Conservation (phyloP, 2,329 filamentous ascomycete species). For the Pyrenophora graminea region DNA sequence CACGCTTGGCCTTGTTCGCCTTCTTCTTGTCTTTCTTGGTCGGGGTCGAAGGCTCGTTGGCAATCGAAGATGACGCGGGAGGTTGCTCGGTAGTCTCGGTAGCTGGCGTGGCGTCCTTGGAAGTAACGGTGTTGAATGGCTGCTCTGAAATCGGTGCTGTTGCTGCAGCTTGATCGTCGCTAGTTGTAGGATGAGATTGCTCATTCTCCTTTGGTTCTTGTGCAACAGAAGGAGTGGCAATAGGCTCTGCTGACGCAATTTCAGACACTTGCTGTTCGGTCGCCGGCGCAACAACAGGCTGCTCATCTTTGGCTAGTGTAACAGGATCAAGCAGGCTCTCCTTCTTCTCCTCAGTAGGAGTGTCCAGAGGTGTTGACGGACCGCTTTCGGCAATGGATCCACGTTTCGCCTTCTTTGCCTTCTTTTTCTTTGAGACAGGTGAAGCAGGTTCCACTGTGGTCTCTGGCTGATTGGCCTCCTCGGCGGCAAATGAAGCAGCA, state of each 20-base stretch:
- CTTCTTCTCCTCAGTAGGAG: constrained; percentile 8
- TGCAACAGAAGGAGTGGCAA: not conserved
- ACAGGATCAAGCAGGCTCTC: constrained; percentile 3
- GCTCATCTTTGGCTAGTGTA: not conserved
- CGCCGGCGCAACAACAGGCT: no score
- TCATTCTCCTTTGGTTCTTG: not conserved
- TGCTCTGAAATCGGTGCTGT: not conserved
- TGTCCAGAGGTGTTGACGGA: constrained; percentile 2
- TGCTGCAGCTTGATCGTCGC: not conserved
- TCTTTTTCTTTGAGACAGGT: constrained; percentile 28
- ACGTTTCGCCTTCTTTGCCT: constrained; percentile 29
- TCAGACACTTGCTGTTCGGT: constrained; percentile 3
- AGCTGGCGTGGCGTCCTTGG: not conserved
- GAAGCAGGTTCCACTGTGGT: not conserved
- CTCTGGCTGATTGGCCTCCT: not conserved
- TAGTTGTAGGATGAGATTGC: not conserved
- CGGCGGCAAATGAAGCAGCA: not conserved
- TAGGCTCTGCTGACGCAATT: not conserved
- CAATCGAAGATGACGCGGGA: not conserved
- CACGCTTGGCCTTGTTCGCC: constrained; percentile 17
- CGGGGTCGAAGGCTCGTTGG: constrained; percentile 7
- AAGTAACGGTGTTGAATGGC: not conserved
- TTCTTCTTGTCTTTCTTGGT: constrained; percentile 27
- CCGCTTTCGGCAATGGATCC: constrained; percentile 20
- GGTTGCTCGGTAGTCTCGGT: not conserved